Percentiles rank a stretch among this genome's conserved stretches.
These are phyloP conservation scores for Eucalyptus erythrocorys DNA, from an alignment of 345 rosid species.

Conservation along the genomic window DNA sequence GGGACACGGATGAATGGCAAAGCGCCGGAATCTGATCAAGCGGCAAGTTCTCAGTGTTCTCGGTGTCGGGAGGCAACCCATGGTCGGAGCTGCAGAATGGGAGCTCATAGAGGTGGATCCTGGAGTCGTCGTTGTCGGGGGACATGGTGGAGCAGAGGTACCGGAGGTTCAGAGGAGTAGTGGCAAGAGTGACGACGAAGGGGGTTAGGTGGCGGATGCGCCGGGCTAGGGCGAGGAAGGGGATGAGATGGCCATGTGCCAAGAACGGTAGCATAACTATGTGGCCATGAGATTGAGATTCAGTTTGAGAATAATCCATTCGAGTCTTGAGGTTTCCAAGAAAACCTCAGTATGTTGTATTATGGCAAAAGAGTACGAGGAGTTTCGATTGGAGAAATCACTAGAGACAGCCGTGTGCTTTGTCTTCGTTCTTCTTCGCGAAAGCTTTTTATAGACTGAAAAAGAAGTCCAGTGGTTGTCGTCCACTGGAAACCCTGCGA, in stretches of 20 bases:
- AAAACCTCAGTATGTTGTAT: neutral
- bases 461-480: neutral
- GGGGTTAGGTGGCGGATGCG: constrained; percentile 9
- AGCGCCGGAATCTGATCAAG: no score
- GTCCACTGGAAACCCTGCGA: neutral
- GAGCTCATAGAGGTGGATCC: constrained; percentile 2
- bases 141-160: constrained; percentile 15
- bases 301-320: neutral
- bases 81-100: no score
- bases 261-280: constrained; percentile 29
- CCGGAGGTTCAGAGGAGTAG: constrained; percentile 24
- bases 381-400: no score
- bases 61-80: no score
- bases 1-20: no score
- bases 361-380: neutral
- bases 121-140: neutral
- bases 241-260: constrained; percentile 54
- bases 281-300: neutral
- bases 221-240: constrained; percentile 26
- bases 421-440: neutral
- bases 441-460: neutral
- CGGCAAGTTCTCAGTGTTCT: no score
- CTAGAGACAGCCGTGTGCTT: neutral
- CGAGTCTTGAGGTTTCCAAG: neutral
- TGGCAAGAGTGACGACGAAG: constrained; percentile 27